Base-by-base conservation (phyloP, 2,329 filamentous ascomycete species). In the Amauroascus verrucosus region DNA sequence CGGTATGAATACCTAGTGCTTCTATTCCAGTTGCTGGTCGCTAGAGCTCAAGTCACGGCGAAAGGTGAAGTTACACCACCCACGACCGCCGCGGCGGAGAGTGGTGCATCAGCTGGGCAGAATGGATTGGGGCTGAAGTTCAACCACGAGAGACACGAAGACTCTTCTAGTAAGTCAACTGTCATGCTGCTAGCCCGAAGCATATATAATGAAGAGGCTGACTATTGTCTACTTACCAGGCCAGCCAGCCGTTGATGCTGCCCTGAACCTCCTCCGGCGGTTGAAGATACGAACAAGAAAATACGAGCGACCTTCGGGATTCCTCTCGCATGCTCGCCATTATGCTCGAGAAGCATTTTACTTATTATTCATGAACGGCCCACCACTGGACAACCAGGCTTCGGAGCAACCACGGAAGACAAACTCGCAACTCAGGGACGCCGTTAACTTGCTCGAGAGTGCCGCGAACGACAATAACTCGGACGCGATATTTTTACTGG, bases 401-500 rank as follows among this genome's bases (percentile, higher is more conserved):
- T n/a, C 68, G 67, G 5, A 63, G 65, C 20, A 70, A 8, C 70
- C 64, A 11, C 38, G 26, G 7, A 68, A 66, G 54, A 51, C 66
- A 9, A 61, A 63, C 48, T 63, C 61, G 30, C 72, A 75, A 7
- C 69, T 86, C n/a, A 67, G 70, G 20, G 72, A 77, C 56, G 83
- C 80, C 2, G 78, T 84, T 37, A 70, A 72, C 54, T 70, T 84
- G 32, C 69, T 86, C 55, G 75, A 80, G 61, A 70, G 76, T 48
- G 81, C 82, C 32, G 81, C 81, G 2, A 68, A 75, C 6, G 70
- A 77, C 59, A 67, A 74, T 56, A 70, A 75, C 53, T 79, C 87
- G 1, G 90, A 98, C 67, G 93, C 93, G 4, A 80, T 97, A 44
- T 95, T 85, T 64, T 75, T 95, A 14, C 77, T 98, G 22, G 93